These are phyloP conservation scores for Chamaecyparis obtusa DNA, from an alignment of 75 land plant genomes.

Conservation along the genomic window DNA sequence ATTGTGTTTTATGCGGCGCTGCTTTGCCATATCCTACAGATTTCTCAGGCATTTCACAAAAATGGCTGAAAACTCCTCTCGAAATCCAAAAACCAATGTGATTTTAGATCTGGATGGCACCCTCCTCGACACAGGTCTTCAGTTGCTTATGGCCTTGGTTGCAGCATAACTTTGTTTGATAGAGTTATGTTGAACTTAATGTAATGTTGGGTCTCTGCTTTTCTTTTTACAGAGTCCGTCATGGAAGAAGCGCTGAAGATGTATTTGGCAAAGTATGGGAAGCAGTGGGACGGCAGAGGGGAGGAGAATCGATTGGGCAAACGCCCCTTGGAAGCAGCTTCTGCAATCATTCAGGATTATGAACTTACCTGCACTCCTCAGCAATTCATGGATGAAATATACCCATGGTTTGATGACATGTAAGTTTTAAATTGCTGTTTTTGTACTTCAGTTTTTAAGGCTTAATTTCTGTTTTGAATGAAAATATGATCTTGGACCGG, in stretches of 20 bases:
- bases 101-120: constrained; percentile 93
- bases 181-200: neutral
- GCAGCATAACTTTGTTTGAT: neutral
- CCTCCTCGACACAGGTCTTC: constrained; percentile 80
- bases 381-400: constrained; percentile 46
- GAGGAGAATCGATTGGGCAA: constrained; percentile 67
- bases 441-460: neutral
- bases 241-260: constrained; percentile 42
- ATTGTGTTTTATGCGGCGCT: neutral
- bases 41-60: neutral
- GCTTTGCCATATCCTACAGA: neutral
- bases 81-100: constrained; percentile 30
- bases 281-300: constrained; percentile 62
- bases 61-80: neutral
- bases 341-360: constrained; percentile 71
- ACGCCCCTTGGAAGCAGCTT: constrained; percentile 77
- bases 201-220: neutral
- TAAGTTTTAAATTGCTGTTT: constrained; percentile 11
- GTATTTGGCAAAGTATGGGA: constrained; percentile 50
- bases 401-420: constrained; percentile 47
- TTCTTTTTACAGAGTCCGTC: constrained; percentile 51
- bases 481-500: neutral
- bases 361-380: constrained; percentile 65
- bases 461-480: neutral
- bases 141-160: neutral